Evolutionary conservation across 306 rosid species (phyloP).

Genomic region (Betula pendula): DNA sequence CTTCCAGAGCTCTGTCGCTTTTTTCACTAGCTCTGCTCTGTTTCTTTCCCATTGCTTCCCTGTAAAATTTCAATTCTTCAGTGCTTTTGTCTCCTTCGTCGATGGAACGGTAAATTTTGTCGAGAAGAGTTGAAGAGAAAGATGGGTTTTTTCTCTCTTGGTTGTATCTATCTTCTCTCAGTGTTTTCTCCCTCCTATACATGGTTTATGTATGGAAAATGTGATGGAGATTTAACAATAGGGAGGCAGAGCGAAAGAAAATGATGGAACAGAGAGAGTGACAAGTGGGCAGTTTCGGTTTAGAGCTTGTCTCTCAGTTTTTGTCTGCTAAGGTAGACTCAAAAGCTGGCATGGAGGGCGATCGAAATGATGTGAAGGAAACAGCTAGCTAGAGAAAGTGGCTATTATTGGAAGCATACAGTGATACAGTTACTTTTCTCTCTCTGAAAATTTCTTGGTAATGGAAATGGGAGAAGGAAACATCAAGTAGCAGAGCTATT

Average conservation of each 20-base stretch:
- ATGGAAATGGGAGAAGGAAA: slow-evolving; percentile 36
- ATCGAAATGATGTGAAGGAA: slow-evolving; percentile 22
- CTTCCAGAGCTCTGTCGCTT: slow-evolving; percentile 13
- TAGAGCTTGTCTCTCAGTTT: slow-evolving; percentile 14
- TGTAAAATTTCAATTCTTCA: slow-evolving; percentile 44
- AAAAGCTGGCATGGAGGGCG: slow-evolving; percentile 46
- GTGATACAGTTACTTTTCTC: slow-evolving; percentile 18
- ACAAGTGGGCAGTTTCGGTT: slow-evolving; percentile 12
- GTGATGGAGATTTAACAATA: background rate
- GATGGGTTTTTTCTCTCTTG: slow-evolving; percentile 45
- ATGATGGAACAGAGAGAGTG: slow-evolving; percentile 31
- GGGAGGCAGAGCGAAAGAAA: slow-evolving; percentile 18
- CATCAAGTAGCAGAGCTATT: slow-evolving; percentile 35
- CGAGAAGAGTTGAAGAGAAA: slow-evolving; percentile 78
- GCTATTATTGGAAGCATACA: slow-evolving; percentile 12
- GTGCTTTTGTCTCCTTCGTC: slow-evolving; percentile 52
- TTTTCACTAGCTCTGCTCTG: slow-evolving; percentile 42
- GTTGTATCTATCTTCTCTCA: slow-evolving; percentile 28
- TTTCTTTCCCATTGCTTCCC: slow-evolving; percentile 39
- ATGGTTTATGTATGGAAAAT: slow-evolving; percentile 32
- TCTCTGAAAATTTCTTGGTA: slow-evolving; percentile 18
- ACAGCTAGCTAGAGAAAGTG: slow-evolving; percentile 3
- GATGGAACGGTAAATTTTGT: slow-evolving; percentile 77
- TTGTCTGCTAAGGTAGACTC: slow-evolving; percentile 27
- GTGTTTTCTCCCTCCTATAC: slow-evolving; percentile 37